phyloP scores from a whole-genome alignment of 2,329 filamentous ascomycete species.

The Arthrinium puccinioides region DNA sequence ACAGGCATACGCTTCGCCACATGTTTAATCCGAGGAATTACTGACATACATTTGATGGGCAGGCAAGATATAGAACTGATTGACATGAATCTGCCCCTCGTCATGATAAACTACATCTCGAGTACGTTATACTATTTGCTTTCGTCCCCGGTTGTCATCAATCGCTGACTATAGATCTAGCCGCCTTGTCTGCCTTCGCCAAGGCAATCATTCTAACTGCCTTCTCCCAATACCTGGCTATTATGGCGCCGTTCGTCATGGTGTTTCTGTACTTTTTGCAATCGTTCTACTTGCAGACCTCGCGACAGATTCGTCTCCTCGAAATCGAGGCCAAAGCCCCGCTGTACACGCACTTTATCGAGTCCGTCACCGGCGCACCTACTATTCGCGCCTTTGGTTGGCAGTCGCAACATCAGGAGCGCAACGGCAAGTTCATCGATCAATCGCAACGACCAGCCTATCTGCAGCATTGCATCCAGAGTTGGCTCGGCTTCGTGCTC shows the following conservation, averaged over 20 bases:
- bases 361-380: constrained; percentile 6
- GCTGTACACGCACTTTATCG: constrained; percentile 21
- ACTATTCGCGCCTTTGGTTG: constrained; percentile 36
- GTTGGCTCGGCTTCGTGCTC: constrained; percentile 26
- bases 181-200: background rate
- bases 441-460: constrained; percentile 25
- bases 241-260: constrained; percentile 2
- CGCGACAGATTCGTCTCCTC: constrained; percentile 22
- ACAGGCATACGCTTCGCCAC: too few relatives aligned
- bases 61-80: background rate
- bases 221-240: background rate
- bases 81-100: background rate
- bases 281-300: constrained; percentile 25
- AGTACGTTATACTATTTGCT: background rate
- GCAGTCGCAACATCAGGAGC: background rate
- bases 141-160: too few relatives aligned
- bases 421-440: constrained; percentile 1
- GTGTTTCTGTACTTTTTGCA: constrained; percentile 19
- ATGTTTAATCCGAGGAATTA: too few relatives aligned
- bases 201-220: background rate
- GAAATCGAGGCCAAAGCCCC: constrained; percentile 26
- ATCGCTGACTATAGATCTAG: too few relatives aligned
- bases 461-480: constrained; percentile 23
- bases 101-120: background rate
- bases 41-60: too few relatives aligned